Conservation (phyloP, 371 early-diverging fungal genomes). For the Fennellomyces sp. region DNA sequence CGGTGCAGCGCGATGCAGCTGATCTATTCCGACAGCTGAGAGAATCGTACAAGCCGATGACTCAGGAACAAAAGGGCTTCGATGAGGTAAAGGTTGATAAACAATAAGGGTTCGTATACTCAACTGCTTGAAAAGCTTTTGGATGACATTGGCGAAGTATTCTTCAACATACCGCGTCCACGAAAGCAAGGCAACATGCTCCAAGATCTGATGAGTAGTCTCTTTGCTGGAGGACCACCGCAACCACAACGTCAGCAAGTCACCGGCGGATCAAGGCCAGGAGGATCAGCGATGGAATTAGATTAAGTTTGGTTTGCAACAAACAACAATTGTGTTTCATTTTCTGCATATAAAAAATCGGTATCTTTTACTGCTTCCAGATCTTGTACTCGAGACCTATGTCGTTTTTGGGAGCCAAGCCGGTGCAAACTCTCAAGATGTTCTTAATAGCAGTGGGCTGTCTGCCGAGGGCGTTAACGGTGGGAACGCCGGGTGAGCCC, state of each 20-base stretch:
- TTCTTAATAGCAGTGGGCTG: too few species aligned
- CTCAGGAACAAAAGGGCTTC: constrained; percentile 34
- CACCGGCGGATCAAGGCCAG: not conserved
- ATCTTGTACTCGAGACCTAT: too few species aligned
- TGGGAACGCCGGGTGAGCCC: too few species aligned
- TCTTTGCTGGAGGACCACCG: constrained; percentile 50
- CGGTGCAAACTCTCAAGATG: too few species aligned
- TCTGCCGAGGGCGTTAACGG: too few species aligned
- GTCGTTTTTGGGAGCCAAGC: too few species aligned
- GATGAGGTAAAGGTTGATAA: constrained; percentile 25
- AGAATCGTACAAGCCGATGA: constrained; percentile 58
- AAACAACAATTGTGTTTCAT: not conserved
- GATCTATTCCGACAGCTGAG: constrained; percentile 58
- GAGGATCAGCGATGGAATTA: constrained; percentile 3
- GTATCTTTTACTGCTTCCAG: not conserved
- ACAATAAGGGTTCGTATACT: not conserved
- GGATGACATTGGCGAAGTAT: constrained; percentile 67
- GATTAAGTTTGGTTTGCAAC: not conserved
- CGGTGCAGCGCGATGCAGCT: constrained; percentile 70
- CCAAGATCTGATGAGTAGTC: constrained; percentile 72
- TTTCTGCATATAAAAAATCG: not conserved
- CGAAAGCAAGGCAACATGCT: constrained; percentile 70
- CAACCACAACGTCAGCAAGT: constrained; percentile 2
- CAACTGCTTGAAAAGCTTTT: constrained; percentile 37
- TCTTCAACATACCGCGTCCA: constrained; percentile 69